Evolutionary conservation across 176 grass and related monocot genomes (phyloP), one percentile per base, ranked within the genome.

Genomic region (Pontederia crassipes): DNA sequence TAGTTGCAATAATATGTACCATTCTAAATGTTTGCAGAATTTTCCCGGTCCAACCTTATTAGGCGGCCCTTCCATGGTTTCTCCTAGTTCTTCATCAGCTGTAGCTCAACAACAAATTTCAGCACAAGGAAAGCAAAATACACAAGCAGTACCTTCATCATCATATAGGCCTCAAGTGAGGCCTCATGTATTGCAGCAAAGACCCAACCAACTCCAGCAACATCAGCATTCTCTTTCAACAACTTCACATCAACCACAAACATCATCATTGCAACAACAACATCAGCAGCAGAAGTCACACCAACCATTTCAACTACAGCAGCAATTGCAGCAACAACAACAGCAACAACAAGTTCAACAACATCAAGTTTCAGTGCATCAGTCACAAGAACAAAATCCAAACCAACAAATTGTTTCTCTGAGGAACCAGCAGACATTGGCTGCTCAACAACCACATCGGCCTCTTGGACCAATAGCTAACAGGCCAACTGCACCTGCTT

Each of bases 111-210:
- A 74, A 17, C 55, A 64, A 48, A 8, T 32, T 16, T 64, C 71
- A 15, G 27, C 50, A 0, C 71, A 74, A 45, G 71, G 60, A 64
- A 74, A 74, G 35, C 60, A 64, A 85, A 77, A 73, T 49, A 65
- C 69, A 24, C 52, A 53, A 27, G 54, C 72, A 9, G 62, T 76
- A 55, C 67, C 53, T 2, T 61, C 85, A 56, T 68, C 84, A 70
- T 17, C 76, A 48, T 80, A 80, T 79, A 92, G 84, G 48, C 71
- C 81, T 3, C 87, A 91, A 76, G 75, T 79, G 64, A 88, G 81
- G 79, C 79, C 87, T 50, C 86, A 87, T 70, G 67, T 68, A 62
- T 45, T 89, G 29, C 93, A 91, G 75, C 87, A 78, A 66, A 91
- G 84, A 57, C 93, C 74, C 14, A 71, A 78, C 76, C 61, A 72